These are phyloP conservation scores for Gaeumannomyces sp. DNA, from an alignment of 2,329 filamentous ascomycete species.

Conservation along the genomic window DNA sequence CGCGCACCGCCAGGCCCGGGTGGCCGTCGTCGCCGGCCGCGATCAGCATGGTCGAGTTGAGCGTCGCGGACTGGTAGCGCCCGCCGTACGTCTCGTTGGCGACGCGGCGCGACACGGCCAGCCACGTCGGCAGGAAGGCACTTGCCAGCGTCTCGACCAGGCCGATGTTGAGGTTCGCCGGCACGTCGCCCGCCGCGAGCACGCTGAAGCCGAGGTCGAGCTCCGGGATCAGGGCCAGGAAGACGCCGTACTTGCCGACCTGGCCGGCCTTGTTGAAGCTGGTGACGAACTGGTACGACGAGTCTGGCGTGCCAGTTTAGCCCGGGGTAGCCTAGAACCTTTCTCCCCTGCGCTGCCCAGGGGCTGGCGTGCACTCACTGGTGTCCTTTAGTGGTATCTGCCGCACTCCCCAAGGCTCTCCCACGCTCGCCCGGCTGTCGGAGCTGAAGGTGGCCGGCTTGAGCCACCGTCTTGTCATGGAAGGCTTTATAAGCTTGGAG, in stretches of 20 bases:
- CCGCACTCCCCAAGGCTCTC: constrained; percentile 28
- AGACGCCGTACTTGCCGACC: constrained; percentile 24
- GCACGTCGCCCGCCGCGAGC: constrained; percentile 23
- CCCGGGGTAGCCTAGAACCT: not conserved
- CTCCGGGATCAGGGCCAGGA: constrained; percentile 28
- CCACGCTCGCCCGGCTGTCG: constrained; percentile 22
- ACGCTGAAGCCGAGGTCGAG: constrained; percentile 28
- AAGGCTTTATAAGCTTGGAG: constrained; percentile 24
- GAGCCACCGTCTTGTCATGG: constrained; percentile 27
- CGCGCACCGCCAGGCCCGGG: constrained; percentile 21
- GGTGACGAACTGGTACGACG: constrained; percentile 22
- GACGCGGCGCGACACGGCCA: constrained; percentile 20
- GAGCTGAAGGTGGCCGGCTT: constrained; percentile 25
- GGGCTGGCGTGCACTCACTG: constrained; percentile 9
- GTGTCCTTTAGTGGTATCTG: constrained; percentile 20
- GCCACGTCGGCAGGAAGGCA: constrained; percentile 25
- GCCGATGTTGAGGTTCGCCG: constrained; percentile 20
- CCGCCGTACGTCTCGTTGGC: constrained; percentile 23
- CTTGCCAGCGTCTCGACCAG: constrained; percentile 26
- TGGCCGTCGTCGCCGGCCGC: constrained; percentile 16
- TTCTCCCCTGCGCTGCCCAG: no score
- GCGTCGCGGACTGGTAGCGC: constrained; percentile 16
- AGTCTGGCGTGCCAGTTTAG: constrained; percentile 11
- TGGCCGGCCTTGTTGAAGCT: constrained; percentile 29
- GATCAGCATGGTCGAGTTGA: constrained; percentile 26